Conservation (phyloP, 441 rosid genomes). For the Breynia disticha region DNA sequence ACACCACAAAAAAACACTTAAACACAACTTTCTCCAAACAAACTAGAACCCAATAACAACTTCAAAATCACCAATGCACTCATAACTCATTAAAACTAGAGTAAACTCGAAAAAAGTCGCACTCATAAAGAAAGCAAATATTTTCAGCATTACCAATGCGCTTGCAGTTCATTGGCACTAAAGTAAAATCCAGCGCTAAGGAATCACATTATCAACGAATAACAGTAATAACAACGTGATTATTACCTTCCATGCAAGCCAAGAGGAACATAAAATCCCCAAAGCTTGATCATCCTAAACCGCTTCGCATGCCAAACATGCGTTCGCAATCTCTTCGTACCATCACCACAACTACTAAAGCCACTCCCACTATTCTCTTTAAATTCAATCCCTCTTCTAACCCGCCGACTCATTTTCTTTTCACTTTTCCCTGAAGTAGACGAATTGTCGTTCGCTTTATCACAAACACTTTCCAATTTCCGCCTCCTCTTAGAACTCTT, state of each 20-base stretch:
- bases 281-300: constrained; percentile 69
- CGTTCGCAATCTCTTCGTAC: constrained; percentile 80
- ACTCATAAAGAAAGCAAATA: too few species aligned
- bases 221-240: too few species aligned
- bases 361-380: constrained; percentile 42
- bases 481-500: constrained; percentile 42
- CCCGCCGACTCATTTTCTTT: constrained; percentile 34
- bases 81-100: too few species aligned
- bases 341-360: constrained; percentile 56
- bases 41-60: background rate
- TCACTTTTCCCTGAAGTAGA: constrained; percentile 14
- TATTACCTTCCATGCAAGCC: constrained; percentile 80
- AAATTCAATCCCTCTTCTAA: constrained; percentile 58
- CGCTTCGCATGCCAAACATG: constrained; percentile 97
- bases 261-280: constrained; percentile 84
- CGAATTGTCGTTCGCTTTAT: constrained; percentile 9
- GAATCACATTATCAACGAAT: too few species aligned
- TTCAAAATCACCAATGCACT: too few species aligned
- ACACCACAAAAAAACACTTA: constrained; percentile 11
- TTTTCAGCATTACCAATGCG: too few species aligned
- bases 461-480: constrained; percentile 18
- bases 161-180: too few species aligned
- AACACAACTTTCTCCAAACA: background rate
- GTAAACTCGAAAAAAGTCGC: too few species aligned
- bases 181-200: too few species aligned